Base-by-base conservation (phyloP, 768 basidiomycete genomes). In the Pholiota microspora region DNA sequence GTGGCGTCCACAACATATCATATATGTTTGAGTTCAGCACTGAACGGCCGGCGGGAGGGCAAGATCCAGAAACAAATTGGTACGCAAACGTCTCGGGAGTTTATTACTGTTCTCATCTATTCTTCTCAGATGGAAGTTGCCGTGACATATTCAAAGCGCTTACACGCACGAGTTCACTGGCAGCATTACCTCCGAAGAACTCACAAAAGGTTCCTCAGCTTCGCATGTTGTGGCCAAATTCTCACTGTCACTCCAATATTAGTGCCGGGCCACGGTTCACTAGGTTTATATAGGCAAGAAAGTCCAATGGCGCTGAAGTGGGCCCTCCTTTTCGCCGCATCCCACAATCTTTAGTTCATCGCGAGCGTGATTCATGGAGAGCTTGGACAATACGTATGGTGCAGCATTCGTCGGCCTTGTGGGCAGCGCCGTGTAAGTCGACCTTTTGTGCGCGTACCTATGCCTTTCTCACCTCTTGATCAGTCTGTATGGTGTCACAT, bases 331-430 rank as follows among this genome's bases (percentile, higher is more conserved):
- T 40, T 28, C 49, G 53, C 60, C 57, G 32, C 53, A 54, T 15
- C 35, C 45, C 32, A 45, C 31, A 10, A 4, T 23, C 23, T 28
- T 13, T 35, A 35, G 10, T 28, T 28, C n/a, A 24, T 21, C 18
- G 12, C 36, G 42, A 28, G 28, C 25, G 25, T 36, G 7, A 6
- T 78, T 78, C 46, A 81, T 92, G 61, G 73, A 74, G 59, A 84
- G 82, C 65, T 82, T 89, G 18, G 70, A 75, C 46, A 62, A 65
- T 31, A 77, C 75, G 13, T 79, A 75, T 55, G 79, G 78, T 34
- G 70, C 70, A 25, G 73, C 75, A 31, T 74, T 81, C 55, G 63
- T 81, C 55, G 77, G 78, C 29, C 69, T 79, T 31, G 62, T 79
- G 31, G 65, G 64, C 13, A 73, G 73, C 52, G 69, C 77, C n/a